phyloP scores from a whole-genome alignment of 2,329 filamentous ascomycete genomes.

The Periconia digitata region DNA sequence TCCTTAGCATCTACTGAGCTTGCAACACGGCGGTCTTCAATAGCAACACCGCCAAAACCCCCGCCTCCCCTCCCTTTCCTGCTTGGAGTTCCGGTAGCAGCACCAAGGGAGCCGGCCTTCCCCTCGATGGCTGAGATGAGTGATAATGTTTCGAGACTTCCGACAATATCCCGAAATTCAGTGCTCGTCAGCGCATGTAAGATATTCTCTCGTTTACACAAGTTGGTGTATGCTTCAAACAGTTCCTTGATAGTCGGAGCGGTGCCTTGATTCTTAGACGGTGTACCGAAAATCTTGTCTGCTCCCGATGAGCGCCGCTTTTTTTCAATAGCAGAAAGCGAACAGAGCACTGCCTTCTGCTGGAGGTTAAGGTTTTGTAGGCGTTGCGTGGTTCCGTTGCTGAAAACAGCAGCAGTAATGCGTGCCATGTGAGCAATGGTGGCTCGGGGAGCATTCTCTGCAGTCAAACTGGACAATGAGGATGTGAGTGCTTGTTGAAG shows the following conservation, averaged over 20 bases:
- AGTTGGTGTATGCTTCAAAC: slow-evolving; percentile 77
- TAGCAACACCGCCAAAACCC: slow-evolving; percentile 48
- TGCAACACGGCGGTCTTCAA: slow-evolving; percentile 76
- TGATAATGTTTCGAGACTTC: slow-evolving; percentile 84
- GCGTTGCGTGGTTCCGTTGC: slow-evolving; percentile 82
- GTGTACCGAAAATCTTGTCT: slow-evolving; percentile 38
- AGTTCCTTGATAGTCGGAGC: slow-evolving; percentile 82
- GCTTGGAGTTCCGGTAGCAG: slow-evolving; percentile 67
- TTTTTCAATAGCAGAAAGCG: slow-evolving; percentile 83
- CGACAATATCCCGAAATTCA: slow-evolving; percentile 91
- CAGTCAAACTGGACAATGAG: slow-evolving; percentile 65
- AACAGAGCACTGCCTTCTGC: slow-evolving; percentile 92
- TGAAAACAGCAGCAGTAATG: slow-evolving; percentile 85
- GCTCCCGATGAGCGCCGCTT: slow-evolving; percentile 56
- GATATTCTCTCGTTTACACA: slow-evolving; percentile 86
- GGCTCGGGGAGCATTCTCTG: slow-evolving; percentile 81
- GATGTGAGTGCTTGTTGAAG: slow-evolving; percentile 23
- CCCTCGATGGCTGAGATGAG: slow-evolving; percentile 72
- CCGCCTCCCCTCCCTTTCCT: slow-evolving; percentile 59
- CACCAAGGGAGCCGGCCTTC: slow-evolving; percentile 67
- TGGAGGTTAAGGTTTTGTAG: slow-evolving; percentile 89
- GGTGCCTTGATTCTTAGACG: slow-evolving; percentile 50
- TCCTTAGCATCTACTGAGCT: slow-evolving; percentile 82
- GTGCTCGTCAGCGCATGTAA: slow-evolving; percentile 86
- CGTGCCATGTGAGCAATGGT: slow-evolving; percentile 90